Conservation (phyloP, 805 yeast genomes). For the Kuraishia ogatae region DNA sequence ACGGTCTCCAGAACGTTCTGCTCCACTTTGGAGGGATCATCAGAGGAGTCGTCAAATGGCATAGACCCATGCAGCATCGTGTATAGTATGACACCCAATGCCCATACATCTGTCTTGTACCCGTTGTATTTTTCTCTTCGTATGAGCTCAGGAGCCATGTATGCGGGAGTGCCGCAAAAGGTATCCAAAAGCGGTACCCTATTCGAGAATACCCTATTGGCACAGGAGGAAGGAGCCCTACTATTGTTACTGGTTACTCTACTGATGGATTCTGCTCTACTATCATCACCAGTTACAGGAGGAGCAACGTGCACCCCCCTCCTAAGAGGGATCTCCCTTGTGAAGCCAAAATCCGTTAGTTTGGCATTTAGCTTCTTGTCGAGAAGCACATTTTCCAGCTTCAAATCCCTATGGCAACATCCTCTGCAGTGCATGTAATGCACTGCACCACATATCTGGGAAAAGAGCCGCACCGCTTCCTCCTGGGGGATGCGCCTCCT, state of each 20-base stretch:
- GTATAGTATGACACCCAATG: conserved; percentile 81
- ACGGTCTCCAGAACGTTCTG: conserved; percentile 53
- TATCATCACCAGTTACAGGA: not conserved
- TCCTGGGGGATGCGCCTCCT: conserved; percentile 40
- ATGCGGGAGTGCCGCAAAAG: conserved; percentile 88
- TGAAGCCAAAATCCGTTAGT: conserved; percentile 90
- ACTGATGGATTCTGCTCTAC: not conserved
- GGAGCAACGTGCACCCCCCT: not conserved
- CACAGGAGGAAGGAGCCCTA: conserved; percentile 9
- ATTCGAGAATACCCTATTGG: conserved; percentile 11
- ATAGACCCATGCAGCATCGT: conserved; percentile 78
- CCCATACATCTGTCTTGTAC: conserved; percentile 80
- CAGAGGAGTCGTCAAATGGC: conserved; percentile 88
- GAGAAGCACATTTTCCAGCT: conserved; percentile 67
- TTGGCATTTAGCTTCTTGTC: conserved; percentile 56
- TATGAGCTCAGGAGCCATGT: conserved; percentile 94
- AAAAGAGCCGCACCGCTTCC: conserved; percentile 45
- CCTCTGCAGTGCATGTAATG: conserved; percentile 70
- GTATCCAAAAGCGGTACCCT: conserved; percentile 47
- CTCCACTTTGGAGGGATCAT: conserved; percentile 34
- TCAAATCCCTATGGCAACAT: conserved; percentile 79
- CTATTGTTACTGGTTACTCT: conserved; percentile 2
- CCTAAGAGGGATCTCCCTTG: conserved; percentile 51
- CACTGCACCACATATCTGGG: conserved; percentile 58
- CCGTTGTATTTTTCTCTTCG: conserved; percentile 68